Conservation (phyloP, 1,139 yeast species). For the Candida albicans region DNA sequence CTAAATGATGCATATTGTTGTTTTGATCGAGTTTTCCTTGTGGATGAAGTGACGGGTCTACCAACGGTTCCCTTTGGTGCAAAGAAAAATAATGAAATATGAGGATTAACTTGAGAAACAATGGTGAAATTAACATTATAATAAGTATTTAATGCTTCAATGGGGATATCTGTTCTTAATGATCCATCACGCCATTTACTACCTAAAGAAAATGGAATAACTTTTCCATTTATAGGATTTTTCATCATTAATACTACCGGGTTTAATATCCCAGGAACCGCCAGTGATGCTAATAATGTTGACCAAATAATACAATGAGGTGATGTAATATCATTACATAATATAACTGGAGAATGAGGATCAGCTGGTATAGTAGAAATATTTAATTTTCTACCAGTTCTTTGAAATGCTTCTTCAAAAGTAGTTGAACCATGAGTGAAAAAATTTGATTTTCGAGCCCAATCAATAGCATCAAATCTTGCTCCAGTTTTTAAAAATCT, state of each 20-base stretch:
- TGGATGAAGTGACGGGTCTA: slow-evolving; percentile 61
- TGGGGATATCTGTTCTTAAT: slow-evolving; percentile 69
- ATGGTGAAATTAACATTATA: slow-evolving; percentile 75
- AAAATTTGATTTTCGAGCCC: slow-evolving; percentile 71
- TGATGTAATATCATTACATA: slow-evolving; percentile 74
- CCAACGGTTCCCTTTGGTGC: slow-evolving; percentile 85
- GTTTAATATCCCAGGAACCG: slow-evolving; percentile 81
- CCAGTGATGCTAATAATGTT: slow-evolving; percentile 72
- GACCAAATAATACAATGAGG: slow-evolving; percentile 87
- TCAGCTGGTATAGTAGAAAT: slow-evolving; percentile 81
- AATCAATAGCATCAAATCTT: slow-evolving; percentile 67
- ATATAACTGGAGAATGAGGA: slow-evolving; percentile 77
- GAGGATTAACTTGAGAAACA: slow-evolving; percentile 84
- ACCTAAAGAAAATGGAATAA: slow-evolving; percentile 72
- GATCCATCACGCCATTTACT: slow-evolving; percentile 78
- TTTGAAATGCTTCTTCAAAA: slow-evolving; percentile 64
- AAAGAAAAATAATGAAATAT: slow-evolving; percentile 71
- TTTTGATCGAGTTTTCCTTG: slow-evolving; percentile 42
- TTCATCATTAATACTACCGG: slow-evolving; percentile 83
- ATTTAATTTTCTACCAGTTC: slow-evolving; percentile 71
- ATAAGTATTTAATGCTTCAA: slow-evolving; percentile 68
- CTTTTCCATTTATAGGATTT: slow-evolving; percentile 39
- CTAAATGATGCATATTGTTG: slow-evolving; percentile 50
- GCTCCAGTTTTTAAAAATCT: slow-evolving; percentile 79
- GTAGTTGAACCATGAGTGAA: slow-evolving; percentile 74